Base-by-base conservation (phyloP, 257 asterid species). In the Ballota nigra region DNA sequence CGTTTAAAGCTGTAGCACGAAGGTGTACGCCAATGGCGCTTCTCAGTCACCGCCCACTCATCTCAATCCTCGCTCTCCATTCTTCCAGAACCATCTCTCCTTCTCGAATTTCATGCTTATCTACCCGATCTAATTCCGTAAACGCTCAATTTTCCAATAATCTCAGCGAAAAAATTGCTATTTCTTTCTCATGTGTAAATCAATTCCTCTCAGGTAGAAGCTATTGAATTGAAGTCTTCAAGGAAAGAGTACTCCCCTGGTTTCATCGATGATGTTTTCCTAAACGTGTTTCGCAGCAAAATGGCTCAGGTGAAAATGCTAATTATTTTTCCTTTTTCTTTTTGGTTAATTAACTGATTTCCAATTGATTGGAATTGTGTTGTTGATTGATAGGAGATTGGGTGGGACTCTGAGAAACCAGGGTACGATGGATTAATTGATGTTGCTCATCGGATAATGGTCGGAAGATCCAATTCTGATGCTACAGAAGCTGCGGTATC, bases 401-500 rank as follows among this genome's bases (percentile, higher is more conserved):
- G 92, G 40, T 92, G 98, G 98, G 96, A 92, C 61, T 92, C 98
- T 9, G 88, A 81, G 3, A 89, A 82, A 77, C 87, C 94, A 20
- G 96, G 96, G 53, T 92, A 89, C 49, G 94, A 86, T 23, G 96
- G 96, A 72, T 82, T 92, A 34, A 88, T 92, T 53, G 98, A 89
- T 68, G 87, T 82, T 15, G 96, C 98, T 13, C 91, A 86, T 74
- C 88, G 88, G 59, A 79, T 92, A 53, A 81, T 87, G 83, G 73
- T 85, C 22, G 94, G 89, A 65, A 83, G 95, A 64, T 79, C 89
- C 82, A 89, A 88, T 73, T 72, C 92, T 8, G 86, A 88, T 77
- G 90, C 98, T 63, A 85, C 90, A 28, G 68, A 86, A 31, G 83
- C 89, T 20, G 82, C 98, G 77, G 96, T 87, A 87, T 67, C 26